Conservation (phyloP, 1,284 basidiomycete species). For the Tilletia setariae region DNA sequence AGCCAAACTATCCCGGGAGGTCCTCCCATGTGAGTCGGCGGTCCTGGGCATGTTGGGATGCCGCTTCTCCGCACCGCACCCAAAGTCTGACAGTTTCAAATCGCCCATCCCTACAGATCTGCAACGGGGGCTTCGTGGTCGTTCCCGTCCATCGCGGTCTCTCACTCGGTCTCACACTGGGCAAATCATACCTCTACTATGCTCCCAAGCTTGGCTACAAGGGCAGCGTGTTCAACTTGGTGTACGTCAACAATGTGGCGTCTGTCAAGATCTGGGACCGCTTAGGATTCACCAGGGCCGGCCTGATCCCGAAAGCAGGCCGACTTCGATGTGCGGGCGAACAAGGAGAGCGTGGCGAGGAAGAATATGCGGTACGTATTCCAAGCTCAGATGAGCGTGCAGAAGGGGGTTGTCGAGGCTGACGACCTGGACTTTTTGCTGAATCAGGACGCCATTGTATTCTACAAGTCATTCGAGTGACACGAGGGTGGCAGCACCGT, state of each 20-base stretch:
- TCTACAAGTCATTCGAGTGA: conserved; percentile 14
- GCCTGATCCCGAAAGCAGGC: conserved; percentile 80
- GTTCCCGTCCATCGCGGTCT: conserved; percentile 66
- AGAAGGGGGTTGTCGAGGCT: background rate
- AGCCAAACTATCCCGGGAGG: conserved; percentile 62
- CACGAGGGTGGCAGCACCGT: too few species aligned
- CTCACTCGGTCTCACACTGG: conserved; percentile 72
- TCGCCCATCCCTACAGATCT: conserved; percentile 58
- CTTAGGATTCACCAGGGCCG: conserved; percentile 76
- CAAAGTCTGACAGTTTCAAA: conserved; percentile 6
- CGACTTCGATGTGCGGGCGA: conserved; percentile 65
- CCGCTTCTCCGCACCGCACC: conserved; percentile 34
- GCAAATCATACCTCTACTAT: conserved; percentile 75
- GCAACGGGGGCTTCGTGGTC: conserved; percentile 86
- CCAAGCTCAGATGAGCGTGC: background rate
- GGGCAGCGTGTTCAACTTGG: conserved; percentile 88
- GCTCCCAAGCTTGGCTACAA: conserved; percentile 66
- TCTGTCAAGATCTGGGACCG: conserved; percentile 79
- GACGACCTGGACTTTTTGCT: background rate
- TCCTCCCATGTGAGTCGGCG: conserved; percentile 72
- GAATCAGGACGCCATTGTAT: conserved; percentile 5
- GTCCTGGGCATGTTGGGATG: background rate
- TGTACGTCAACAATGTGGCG: conserved; percentile 76
- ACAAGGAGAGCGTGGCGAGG: conserved; percentile 60
- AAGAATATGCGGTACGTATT: conserved; percentile 67